Evolutionary conservation across 2,329 filamentous ascomycete species (phyloP).

Genomic region (Xylariaceae sp.): DNA sequence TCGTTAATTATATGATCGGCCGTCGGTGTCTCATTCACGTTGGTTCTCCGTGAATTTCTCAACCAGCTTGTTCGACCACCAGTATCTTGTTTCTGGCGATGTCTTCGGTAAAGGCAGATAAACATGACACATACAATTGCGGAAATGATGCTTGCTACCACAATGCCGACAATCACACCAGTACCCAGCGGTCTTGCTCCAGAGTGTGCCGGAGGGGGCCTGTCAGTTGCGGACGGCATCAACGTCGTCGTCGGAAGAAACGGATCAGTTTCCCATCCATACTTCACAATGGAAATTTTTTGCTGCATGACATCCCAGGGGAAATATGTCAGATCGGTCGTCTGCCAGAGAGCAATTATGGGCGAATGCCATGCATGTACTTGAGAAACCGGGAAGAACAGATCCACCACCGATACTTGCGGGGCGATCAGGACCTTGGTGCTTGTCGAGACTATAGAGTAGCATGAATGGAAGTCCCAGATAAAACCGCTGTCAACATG

Average conservation of each 20-base stretch:
- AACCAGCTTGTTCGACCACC: neutral
- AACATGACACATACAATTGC: neutral
- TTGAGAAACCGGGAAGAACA: neutral
- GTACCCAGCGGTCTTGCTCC: neutral
- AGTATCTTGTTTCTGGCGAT: neutral
- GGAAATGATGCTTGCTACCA: neutral
- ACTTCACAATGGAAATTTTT: constrained; percentile 1
- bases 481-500: constrained; percentile 2
- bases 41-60: constrained; percentile 1
- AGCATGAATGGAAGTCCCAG: constrained; percentile 8
- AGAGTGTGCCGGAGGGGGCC: neutral
- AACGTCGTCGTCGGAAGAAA: neutral
- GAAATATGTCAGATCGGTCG: neutral
- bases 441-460: constrained; percentile 11
- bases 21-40: neutral
- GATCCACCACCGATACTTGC: neutral
- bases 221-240: neutral
- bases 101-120: neutral
- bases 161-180: neutral
- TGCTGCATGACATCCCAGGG: constrained; percentile 3
- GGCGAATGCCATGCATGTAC: constrained; percentile 1
- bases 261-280: neutral
- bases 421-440: constrained; percentile 7
- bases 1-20: neutral
- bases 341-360: constrained; percentile 1